These are phyloP conservation scores for Claviceps sp. DNA, from an alignment of 2,329 filamentous ascomycete species.

Conservation along the genomic window DNA sequence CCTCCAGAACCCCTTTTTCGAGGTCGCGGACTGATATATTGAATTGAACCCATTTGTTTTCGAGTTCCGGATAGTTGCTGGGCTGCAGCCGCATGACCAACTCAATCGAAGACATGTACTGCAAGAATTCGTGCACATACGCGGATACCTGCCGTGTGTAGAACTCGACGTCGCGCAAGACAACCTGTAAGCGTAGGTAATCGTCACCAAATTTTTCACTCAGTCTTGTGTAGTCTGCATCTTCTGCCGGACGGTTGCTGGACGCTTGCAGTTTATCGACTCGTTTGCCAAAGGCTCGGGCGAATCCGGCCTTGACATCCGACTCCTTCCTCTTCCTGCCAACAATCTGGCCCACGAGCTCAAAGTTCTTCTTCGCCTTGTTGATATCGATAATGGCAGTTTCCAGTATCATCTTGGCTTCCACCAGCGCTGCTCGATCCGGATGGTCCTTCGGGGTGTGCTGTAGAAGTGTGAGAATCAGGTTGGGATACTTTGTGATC, in stretches of 20 bases:
- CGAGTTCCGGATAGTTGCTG: slow-evolving; percentile 67
- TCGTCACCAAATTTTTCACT: slow-evolving; percentile 85
- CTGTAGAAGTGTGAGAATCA: slow-evolving; percentile 68
- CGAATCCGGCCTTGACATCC: slow-evolving; percentile 70
- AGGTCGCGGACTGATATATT: slow-evolving; percentile 79
- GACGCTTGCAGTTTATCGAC: slow-evolving; percentile 70
- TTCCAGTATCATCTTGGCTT: slow-evolving; percentile 40
- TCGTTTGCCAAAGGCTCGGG: slow-evolving; percentile 79
- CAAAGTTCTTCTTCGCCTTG: slow-evolving; percentile 87
- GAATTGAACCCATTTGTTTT: slow-evolving; percentile 90
- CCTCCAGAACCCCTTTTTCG: slow-evolving; percentile 66
- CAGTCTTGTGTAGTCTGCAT: slow-evolving; percentile 66
- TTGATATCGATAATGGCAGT: slow-evolving; percentile 77
- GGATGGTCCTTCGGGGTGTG: slow-evolving; percentile 74
- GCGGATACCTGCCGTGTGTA: slow-evolving; percentile 71
- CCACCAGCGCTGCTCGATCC: slow-evolving; percentile 53
- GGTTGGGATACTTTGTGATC: slow-evolving; percentile 81
- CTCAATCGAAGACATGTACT: slow-evolving; percentile 71
- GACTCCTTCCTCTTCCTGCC: slow-evolving; percentile 77
- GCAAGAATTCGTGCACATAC: slow-evolving; percentile 71
- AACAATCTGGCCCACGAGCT: slow-evolving; percentile 82
- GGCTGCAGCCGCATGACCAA: slow-evolving; percentile 61
- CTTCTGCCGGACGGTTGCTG: slow-evolving; percentile 51
- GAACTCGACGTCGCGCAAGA: slow-evolving; percentile 84
- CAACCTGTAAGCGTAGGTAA: slow-evolving; percentile 82